Evolutionary conservation across 345 rosid genomes (phyloP).

Genomic region (Salix dunnii): DNA sequence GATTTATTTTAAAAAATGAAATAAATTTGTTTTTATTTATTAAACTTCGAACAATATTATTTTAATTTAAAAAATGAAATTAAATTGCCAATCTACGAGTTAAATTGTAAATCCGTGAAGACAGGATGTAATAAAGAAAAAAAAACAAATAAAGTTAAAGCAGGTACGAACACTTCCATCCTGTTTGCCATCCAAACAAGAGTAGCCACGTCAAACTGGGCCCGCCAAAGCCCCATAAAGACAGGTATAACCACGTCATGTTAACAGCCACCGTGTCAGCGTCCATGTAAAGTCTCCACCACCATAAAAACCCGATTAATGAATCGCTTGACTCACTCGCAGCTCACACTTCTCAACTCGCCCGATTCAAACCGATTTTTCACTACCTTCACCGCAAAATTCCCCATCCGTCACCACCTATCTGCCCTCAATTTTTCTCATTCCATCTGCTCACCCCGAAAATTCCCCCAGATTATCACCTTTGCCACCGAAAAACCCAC

Average conservation of each 20-base stretch:
- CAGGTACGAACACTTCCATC: neutral
- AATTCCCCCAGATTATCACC: neutral
- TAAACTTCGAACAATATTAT: too few species aligned
- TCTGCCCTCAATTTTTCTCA: neutral
- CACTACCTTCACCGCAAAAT: neutral
- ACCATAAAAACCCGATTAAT: slow-evolving; percentile 12
- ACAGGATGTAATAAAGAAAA: too few species aligned
- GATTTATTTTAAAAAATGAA: too few species aligned
- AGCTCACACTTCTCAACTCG: slow-evolving; percentile 18
- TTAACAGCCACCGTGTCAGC: neutral
- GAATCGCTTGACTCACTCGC: slow-evolving; percentile 34
- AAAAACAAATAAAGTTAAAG: neutral
- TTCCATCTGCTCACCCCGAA: neutral
- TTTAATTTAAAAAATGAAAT: too few species aligned
- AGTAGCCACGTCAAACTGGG: neutral
- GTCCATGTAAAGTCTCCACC: neutral
- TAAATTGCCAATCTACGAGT: too few species aligned
- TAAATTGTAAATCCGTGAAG: too few species aligned
- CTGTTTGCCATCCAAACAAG: neutral
- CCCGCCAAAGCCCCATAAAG: neutral
- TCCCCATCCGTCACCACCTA: neutral
- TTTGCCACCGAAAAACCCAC: slow-evolving; percentile 9
- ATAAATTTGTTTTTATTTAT: too few species aligned
- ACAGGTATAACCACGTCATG: neutral
- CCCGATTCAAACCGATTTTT: slow-evolving; percentile 18